Evolutionary conservation across 306 rosid species (phyloP).

Genomic region (Alnus rubra): DNA sequence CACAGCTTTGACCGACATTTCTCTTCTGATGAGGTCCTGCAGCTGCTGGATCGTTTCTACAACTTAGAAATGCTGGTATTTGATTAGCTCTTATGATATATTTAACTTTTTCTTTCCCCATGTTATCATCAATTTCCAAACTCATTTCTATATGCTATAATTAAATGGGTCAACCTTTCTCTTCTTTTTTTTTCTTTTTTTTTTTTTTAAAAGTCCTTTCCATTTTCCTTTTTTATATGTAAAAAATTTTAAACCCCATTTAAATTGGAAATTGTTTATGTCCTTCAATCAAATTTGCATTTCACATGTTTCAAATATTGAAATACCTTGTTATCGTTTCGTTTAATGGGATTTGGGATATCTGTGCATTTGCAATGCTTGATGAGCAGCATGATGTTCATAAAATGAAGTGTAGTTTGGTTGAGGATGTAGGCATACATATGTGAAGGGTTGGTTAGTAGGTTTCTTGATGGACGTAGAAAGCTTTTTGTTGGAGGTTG

Average conservation of each 20-base stretch:
- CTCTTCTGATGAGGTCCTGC: constrained; percentile 90
- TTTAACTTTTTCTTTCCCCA: background rate
- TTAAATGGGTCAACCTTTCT: background rate
- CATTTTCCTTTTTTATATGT: background rate
- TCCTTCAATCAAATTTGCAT: background rate
- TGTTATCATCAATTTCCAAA: background rate
- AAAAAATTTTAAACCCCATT: background rate
- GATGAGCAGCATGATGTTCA: background rate
- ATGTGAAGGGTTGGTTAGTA: background rate
- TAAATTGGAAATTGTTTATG: background rate
- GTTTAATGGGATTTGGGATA: background rate
- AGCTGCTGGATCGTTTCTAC: constrained; percentile 92
- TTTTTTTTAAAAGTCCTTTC: background rate
- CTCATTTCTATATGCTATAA: background rate
- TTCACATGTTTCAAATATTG: background rate
- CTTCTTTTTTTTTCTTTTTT: background rate
- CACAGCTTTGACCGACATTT: constrained; percentile 77
- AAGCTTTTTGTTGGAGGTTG: no score
- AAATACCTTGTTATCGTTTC: background rate
- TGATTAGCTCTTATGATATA: background rate
- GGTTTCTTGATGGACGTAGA: background rate
- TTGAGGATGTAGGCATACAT: background rate
- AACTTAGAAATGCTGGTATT: constrained; percentile 92
- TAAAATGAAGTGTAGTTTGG: background rate
- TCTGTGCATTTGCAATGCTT: background rate